phyloP scores from a whole-genome alignment of 192 early-diverging fungal species.

The Backusella macrospora region DNA sequence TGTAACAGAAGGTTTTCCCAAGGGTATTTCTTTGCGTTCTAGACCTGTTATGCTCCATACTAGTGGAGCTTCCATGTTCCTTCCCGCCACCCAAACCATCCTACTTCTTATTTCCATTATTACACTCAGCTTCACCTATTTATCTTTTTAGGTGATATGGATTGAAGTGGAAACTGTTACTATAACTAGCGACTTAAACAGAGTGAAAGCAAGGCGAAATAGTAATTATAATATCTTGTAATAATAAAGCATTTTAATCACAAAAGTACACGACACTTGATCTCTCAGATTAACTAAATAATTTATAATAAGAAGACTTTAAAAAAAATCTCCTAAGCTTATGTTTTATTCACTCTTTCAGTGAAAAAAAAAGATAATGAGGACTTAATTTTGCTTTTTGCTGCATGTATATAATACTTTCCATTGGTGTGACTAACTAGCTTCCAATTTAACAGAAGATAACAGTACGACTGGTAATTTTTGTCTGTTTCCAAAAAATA shows the following conservation, averaged over 20 bases:
- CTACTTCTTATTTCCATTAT: constrained; percentile 7
- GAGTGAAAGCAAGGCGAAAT: not conserved
- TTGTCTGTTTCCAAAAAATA: no score
- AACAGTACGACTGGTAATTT: no score
- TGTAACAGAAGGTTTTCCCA: not conserved
- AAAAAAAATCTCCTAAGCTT: no score
- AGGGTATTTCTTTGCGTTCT: constrained; percentile 12
- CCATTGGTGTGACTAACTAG: no score
- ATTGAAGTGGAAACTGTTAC: not conserved
- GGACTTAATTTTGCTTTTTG: no score
- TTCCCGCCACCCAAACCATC: not conserved
- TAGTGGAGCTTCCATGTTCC: constrained; percentile 13
- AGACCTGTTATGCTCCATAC: constrained; percentile 21
- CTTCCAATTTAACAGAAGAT: no score
- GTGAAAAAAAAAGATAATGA: no score
- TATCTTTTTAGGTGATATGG: not conserved
- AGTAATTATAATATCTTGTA: constrained; percentile 10
- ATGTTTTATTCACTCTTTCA: no score
- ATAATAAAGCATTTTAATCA: constrained; percentile 10
- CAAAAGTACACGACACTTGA: not conserved
- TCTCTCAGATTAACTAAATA: no score
- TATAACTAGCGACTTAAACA: not conserved
- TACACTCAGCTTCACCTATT: constrained; percentile 8
- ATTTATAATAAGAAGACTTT: no score
- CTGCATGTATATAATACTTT: no score